Base-by-base conservation (phyloP, 2,329 filamentous ascomycete genomes). In the Clathrospora elynae region DNA sequence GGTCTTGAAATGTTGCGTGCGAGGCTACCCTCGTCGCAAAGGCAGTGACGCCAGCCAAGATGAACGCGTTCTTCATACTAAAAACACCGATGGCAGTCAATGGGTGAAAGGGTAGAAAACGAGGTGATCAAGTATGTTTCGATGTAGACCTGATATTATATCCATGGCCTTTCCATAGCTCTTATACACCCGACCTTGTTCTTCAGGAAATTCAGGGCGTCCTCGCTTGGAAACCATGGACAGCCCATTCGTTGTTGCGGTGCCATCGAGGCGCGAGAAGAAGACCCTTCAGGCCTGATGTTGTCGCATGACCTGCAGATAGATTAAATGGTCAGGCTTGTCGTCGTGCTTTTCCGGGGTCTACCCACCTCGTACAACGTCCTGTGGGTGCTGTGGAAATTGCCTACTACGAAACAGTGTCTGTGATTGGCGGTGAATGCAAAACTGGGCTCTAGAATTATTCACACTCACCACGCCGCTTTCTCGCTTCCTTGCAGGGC, bases 1-100 rank as follows among this genome's bases (percentile, higher is more conserved):
- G 55, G 11, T 66, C 46, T 32, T 67, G 64, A 18, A 55, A 66
- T 7, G 62, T 67, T 25, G 64, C 59, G 45, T 67, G 62, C 6
- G 40, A 50, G 16, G 43, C 41, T n/a, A 53, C 60, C n/a, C 43
- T 51, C 2, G 66, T 67, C n/a, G 66, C 59, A 48, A 67, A 62
- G 17, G 37, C 52, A 33, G 49, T 44, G 4, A 59, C 56, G 2
- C 46, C n/a, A n/a, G 41, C 38, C 28, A 45, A 16, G 19, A 45
- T 24, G 18, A 43, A 16, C 3, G 25, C 14, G 26, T 20, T 41
- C 18, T 39, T 49, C 46, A 46, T 49, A 3, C 8, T 35, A 6
- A n/a, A 28, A 7, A 4, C 16, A 11, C 18, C 14, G 24, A 18
- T 10, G 31, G 13, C 33, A 23, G 6, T 6, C 20, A n/a, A 14